phyloP scores from a whole-genome alignment of 306 rosid genomes.

The Castanospermum australe region DNA sequence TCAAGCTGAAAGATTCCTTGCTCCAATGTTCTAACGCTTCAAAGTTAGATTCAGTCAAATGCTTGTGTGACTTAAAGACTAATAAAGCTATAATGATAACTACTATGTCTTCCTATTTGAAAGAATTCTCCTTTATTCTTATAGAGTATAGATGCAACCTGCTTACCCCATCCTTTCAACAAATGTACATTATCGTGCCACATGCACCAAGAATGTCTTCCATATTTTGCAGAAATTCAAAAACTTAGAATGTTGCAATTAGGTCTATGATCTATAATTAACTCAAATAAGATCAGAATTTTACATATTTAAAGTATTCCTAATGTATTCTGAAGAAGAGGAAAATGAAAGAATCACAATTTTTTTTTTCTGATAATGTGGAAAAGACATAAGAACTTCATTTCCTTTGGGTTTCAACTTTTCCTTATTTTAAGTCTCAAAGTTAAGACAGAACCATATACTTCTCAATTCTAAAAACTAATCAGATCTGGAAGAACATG shows the following conservation, averaged over 20 bases:
- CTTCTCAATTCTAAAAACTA: conserved; percentile 34
- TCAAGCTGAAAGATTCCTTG: too few relatives aligned
- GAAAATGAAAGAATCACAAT: neutral
- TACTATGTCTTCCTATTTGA: too few relatives aligned
- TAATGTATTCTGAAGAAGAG: neutral
- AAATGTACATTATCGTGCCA: neutral
- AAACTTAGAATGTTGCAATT: too few relatives aligned
- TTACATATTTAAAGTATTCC: neutral
- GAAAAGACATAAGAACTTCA: neutral
- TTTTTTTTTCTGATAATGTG: neutral
- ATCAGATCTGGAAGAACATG: conserved; percentile 64
- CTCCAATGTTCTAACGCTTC: too few relatives aligned
- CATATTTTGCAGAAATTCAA: neutral
- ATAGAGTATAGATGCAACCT: too few relatives aligned
- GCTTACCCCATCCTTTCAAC: neutral
- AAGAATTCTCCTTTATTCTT: too few relatives aligned
- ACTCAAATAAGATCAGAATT: neutral
- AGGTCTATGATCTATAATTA: too few relatives aligned
- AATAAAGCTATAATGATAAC: too few relatives aligned
- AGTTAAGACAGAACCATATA: neutral
- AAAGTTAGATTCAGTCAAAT: too few relatives aligned
- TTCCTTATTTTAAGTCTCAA: neutral
- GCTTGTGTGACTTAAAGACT: too few relatives aligned
- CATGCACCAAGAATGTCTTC: neutral
- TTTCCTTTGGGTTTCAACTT: neutral